Evolutionary conservation across 1,284 basidiomycete species (phyloP), one percentile per base, ranked within the genome.

Genomic region (Ceratobasidium sp.): DNA sequence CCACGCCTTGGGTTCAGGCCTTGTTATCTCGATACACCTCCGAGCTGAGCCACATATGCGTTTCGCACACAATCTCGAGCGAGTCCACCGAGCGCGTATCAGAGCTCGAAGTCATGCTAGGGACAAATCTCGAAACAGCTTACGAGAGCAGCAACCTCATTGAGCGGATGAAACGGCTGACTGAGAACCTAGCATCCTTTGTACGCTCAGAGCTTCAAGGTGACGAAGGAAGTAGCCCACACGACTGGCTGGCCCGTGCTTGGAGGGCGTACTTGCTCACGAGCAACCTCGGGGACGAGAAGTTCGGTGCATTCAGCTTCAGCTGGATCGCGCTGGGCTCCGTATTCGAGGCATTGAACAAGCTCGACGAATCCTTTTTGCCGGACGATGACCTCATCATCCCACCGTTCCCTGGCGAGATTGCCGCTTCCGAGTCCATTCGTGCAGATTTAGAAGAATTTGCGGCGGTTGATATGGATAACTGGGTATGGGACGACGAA

Each of bases 31-130:
- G 58, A 12, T 78, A 70, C 69, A 51, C 58, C 20, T 72, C 23
- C 53, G 77, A 78, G 53, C 68, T 78, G 15, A 78, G 72, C n/a
- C 70, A 78, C 49, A 68, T 71, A 42, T 78, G 77, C 42, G 77
- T 70, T 9, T 63, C 55, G 39, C 77, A 78, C 39, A 63, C 55
- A 26, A 13, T 78, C 10, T n/a, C 58, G n/a, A 58, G 23, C 28
- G 61, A 69, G 26, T 28, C 56, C 56, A 53, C 42, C 12, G 67
- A 61, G 15, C 42, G 69, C 9, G 58, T 78, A 18, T 71, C 49
- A 10, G 77, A 78, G 46, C 56, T 71, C 4, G 77, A 78, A 39
- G 77, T 78, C 13, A 64, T 72, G 42, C 23, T 78, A 33, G 77
- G 77, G 13, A 78, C 77, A 20, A 78, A 71, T 26, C 77, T 78